These are phyloP conservation scores for Amyloporia xantha DNA, from an alignment of 768 basidiomycete species.

Conservation along the genomic window DNA sequence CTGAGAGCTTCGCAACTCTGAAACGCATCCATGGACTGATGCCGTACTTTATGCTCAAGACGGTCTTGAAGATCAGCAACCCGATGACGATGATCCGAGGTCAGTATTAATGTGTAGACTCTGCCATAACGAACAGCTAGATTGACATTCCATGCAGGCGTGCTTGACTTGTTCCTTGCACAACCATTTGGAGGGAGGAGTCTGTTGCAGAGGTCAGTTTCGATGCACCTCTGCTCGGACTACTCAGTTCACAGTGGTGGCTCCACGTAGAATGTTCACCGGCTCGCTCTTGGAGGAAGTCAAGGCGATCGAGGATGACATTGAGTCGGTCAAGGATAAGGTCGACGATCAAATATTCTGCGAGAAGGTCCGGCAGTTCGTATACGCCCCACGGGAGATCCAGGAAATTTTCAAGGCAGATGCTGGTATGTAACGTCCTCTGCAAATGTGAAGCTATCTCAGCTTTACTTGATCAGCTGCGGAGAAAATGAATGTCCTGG, in stretches of 20 bases:
- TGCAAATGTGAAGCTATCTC: background rate
- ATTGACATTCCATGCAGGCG: conserved; percentile 26
- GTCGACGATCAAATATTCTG: conserved; percentile 84
- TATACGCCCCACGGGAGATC: conserved; percentile 82
- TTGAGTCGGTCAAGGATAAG: conserved; percentile 80
- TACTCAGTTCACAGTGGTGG: no score
- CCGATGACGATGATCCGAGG: conserved; percentile 95
- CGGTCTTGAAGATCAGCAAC: conserved; percentile 87
- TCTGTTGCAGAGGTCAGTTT: conserved; percentile 79
- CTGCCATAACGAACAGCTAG: background rate
- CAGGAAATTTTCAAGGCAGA: conserved; percentile 78
- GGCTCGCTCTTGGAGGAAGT: conserved; percentile 89
- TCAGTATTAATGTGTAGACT: conserved; percentile 23
- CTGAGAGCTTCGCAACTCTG: conserved; percentile 78
- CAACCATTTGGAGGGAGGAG: conserved; percentile 94
- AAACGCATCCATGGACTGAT: conserved; percentile 94
- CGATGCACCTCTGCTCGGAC: background rate
- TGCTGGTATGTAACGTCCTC: conserved; percentile 64
- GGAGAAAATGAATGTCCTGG: conserved; percentile 71
- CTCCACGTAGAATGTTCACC: conserved; percentile 95
- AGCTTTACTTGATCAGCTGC: conserved; percentile 43
- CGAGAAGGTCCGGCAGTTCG: conserved; percentile 81
- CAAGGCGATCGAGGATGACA: conserved; percentile 76
- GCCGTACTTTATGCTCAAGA: conserved; percentile 96
- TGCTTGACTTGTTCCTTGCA: conserved; percentile 93